Percentiles rank a stretch among this genome's conserved stretches.
Evolutionary conservation across 768 basidiomycete species (phyloP).

Genomic region (Megacollybia marginata): DNA sequence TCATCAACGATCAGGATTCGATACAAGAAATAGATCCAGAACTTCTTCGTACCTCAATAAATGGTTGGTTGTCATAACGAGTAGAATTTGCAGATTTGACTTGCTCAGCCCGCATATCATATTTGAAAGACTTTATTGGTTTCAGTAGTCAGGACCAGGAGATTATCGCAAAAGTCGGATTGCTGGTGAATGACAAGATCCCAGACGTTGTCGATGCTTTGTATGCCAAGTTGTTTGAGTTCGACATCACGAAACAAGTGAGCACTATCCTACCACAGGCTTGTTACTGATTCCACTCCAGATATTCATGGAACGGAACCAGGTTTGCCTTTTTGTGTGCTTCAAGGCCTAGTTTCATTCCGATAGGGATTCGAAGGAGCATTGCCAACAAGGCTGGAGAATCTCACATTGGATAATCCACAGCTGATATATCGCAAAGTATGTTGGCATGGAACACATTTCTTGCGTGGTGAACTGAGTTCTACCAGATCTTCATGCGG

Average conservation of each 20-base stretch:
- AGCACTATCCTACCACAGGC: background rate
- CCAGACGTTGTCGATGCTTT: slow-evolving; percentile 36
- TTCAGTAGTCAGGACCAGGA: slow-evolving; percentile 35
- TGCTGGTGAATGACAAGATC: slow-evolving; percentile 34
- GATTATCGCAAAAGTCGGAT: slow-evolving; percentile 30
- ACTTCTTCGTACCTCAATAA: slow-evolving; percentile 14
- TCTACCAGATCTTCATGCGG: slow-evolving; percentile 25
- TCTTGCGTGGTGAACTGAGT: slow-evolving; percentile 10
- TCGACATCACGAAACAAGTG: slow-evolving; percentile 35
- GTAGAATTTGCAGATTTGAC: no score
- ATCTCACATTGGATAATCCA: slow-evolving; percentile 33
- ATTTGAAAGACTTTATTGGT: slow-evolving; percentile 37
- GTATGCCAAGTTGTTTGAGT: slow-evolving; percentile 38
- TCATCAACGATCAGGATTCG: background rate
- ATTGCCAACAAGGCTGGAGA: slow-evolving; percentile 27
- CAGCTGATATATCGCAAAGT: slow-evolving; percentile 41
- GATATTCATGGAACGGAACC: slow-evolving; percentile 22
- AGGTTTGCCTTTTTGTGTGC: slow-evolving; percentile 10
- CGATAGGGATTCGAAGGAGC: slow-evolving; percentile 32
- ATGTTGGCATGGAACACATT: slow-evolving; percentile 24
- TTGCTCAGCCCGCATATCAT: slow-evolving; percentile 25
- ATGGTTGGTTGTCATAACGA: slow-evolving; percentile 15
- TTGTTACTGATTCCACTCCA: background rate
- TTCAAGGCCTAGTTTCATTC: background rate
- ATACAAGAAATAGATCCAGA: slow-evolving; percentile 4